Evolutionary conservation across 2,329 filamentous ascomycete species (phyloP).

Genomic region (Hypocreales sp.): DNA sequence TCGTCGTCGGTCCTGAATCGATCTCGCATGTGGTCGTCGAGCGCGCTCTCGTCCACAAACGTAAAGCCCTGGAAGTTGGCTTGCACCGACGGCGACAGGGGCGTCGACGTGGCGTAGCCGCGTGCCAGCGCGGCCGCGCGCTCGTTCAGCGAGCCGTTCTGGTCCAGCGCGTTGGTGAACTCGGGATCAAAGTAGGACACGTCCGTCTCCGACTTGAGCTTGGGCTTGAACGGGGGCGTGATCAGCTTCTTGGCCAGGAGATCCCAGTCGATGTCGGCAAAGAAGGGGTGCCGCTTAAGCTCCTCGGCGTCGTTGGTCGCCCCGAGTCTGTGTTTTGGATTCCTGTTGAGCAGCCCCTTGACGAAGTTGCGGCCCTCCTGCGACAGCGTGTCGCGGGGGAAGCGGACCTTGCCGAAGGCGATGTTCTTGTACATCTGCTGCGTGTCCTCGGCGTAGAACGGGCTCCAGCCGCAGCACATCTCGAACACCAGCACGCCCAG

Average conservation of each 20-base stretch:
- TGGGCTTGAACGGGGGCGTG: slow-evolving; percentile 93
- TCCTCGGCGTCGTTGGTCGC: slow-evolving; percentile 86
- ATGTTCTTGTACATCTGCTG: slow-evolving; percentile 99
- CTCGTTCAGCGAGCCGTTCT: slow-evolving; percentile 77
- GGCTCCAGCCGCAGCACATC: slow-evolving; percentile 99
- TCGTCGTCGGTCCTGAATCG: slow-evolving; percentile 33
- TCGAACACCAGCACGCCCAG: slow-evolving; percentile 94
- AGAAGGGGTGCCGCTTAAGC: slow-evolving; percentile 88
- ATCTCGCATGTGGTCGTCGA: slow-evolving; percentile 68
- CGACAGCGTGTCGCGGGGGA: slow-evolving; percentile 86
- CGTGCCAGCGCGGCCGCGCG: slow-evolving; percentile 74
- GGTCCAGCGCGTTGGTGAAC: slow-evolving; percentile 88
- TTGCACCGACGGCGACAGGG: slow-evolving; percentile 86
- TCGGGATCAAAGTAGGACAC: slow-evolving; percentile 98
- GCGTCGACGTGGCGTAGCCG: slow-evolving; percentile 79
- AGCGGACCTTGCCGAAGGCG: slow-evolving; percentile 94
- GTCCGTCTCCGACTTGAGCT: slow-evolving; percentile 87
- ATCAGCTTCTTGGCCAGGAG: slow-evolving; percentile 80
- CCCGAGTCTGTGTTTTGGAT: slow-evolving; percentile 87
- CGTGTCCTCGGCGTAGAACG: slow-evolving; percentile 96
- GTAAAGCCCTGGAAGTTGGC: slow-evolving; percentile 98
- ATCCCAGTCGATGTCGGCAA: slow-evolving; percentile 85
- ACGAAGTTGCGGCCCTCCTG: slow-evolving; percentile 95
- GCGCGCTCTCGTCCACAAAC: slow-evolving; percentile 92
- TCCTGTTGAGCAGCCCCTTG: slow-evolving; percentile 91